Evolutionary conservation across 495 filamentous ascomycete genomes (phyloP), one percentile per base, ranked within the genome.

Genomic region (Xanthoparmelia taractica): DNA sequence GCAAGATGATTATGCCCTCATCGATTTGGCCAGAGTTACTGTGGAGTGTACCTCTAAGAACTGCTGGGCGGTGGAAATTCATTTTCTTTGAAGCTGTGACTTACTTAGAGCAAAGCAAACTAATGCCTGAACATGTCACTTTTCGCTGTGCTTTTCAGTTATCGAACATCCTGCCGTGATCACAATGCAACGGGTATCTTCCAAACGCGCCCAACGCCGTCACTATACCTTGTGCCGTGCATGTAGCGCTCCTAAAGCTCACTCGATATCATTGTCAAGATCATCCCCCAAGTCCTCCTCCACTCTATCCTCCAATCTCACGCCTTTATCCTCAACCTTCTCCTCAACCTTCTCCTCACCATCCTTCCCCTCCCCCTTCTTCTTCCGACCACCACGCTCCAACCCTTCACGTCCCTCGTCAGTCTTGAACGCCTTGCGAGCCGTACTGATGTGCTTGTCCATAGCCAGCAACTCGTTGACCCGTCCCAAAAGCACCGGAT

Each of bases 381-480:
- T 64, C 64, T 61, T 69, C 57, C 67, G 68, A 72, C 66, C 72
- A 67, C 55, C 69, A 43, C 55, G 62, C 59, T 60, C 67, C 40
- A 59, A 43, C 12, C 55, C 70, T 55, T 77, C 73, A 60, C 68
- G 73, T 31, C 72, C 79, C 66, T 76, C 75, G 58, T 74, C 79
- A 54, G 73, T 76, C 72, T 87, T 82, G 58, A 93, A 85, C 18
- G 81, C 80, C 73, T 87, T 89, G 18, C 89, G 77, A n/a, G 87
- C 84, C 65, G 85, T 80, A 71, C 91, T 90, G 52, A 96, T 82
- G 61, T 86, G 83, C 69, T 86, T 85, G 64, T 92, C 87, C 82
- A 88, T 90, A 66, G 85, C 84, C 59, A 97, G 75, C 66, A 95
- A 79, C 73, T 96, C 91, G 77, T 91, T 84, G 61, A 97, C 89